These are phyloP conservation scores for Pseudocercospora vitis DNA, from an alignment of 2,329 filamentous ascomycete genomes.

Conservation along the genomic window DNA sequence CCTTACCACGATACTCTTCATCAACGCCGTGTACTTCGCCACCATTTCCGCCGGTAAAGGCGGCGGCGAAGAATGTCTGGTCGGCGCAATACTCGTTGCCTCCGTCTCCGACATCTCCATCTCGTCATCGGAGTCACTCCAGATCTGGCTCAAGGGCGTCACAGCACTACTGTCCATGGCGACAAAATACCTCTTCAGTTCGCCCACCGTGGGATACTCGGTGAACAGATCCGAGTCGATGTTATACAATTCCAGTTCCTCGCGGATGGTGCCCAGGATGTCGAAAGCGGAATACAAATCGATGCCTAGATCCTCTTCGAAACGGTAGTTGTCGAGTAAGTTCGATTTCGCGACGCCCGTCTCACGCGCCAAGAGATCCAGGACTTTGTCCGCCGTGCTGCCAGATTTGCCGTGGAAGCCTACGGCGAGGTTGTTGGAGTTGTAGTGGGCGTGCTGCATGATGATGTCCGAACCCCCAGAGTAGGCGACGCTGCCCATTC, in stretches of 20 bases:
- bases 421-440: not conserved
- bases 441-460: slow-evolving; percentile 8
- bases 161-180: slow-evolving; percentile 6
- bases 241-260: slow-evolving; percentile 4
- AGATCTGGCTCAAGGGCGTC: slow-evolving; percentile 5
- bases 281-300: slow-evolving; percentile 7
- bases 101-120: slow-evolving; percentile 4
- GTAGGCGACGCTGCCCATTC: not conserved
- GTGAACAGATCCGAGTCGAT: slow-evolving; percentile 3
- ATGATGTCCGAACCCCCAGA: slow-evolving; percentile 1
- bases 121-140: slow-evolving; percentile 1
- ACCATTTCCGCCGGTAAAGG: not conserved
- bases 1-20: not conserved
- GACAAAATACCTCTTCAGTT: not conserved
- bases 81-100: not conserved
- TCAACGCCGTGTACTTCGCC: not conserved
- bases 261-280: not conserved
- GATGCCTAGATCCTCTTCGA: slow-evolving; percentile 7
- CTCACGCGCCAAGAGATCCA: not conserved
- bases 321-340: slow-evolving; percentile 6
- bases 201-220: slow-evolving; percentile 3
- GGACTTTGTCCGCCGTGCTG: slow-evolving; percentile 2
- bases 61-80: slow-evolving; percentile 3
- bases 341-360: not conserved
- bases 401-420: not conserved